These are phyloP conservation scores for Coemansia sp. DNA, from an alignment of 192 early-diverging fungal genomes.

Conservation along the genomic window DNA sequence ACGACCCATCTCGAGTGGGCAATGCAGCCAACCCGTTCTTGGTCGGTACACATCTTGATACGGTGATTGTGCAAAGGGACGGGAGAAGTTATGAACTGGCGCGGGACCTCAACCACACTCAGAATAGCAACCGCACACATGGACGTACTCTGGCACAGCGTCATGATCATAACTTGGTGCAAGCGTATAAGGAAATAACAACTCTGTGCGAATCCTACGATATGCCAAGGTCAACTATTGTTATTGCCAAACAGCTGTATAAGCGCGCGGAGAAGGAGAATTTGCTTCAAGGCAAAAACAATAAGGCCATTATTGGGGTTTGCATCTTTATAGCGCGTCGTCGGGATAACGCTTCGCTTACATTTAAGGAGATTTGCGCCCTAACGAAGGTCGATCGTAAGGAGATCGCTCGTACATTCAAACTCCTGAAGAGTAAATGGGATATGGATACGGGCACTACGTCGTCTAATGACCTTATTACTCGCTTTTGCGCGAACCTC, in stretches of 20 bases:
- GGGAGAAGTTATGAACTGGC: conserved; percentile 57
- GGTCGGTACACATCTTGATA: conserved; percentile 47
- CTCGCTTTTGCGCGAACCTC: conserved; percentile 83
- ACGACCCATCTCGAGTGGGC: conserved; percentile 52
- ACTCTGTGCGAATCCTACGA: conserved; percentile 86
- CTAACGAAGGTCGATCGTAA: conserved; percentile 92
- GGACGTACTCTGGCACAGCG: conserved; percentile 70
- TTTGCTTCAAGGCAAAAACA: conserved; percentile 76
- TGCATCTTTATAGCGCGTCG: conserved; percentile 94
- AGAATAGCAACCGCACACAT: conserved; percentile 4
- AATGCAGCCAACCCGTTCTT: conserved; percentile 44
- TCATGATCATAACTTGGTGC: conserved; percentile 75
- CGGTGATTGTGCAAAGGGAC: conserved; percentile 82
- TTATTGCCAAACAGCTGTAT: conserved; percentile 92
- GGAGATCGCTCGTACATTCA: conserved; percentile 84
- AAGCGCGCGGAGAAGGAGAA: conserved; percentile 88
- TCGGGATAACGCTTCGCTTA: conserved; percentile 79
- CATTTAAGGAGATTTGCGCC: conserved; percentile 92
- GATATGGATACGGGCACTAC: conserved; percentile 64
- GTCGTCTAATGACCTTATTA: conserved; percentile 74
- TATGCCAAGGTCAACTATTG: conserved; percentile 75
- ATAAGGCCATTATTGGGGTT: conserved; percentile 85
- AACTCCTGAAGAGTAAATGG: conserved; percentile 57
- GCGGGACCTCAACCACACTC: conserved; percentile 40
- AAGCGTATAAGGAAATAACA: conserved; percentile 85